phyloP scores from a whole-genome alignment of 352 stramenopile species.

The Phytopythium helicoides region DNA sequence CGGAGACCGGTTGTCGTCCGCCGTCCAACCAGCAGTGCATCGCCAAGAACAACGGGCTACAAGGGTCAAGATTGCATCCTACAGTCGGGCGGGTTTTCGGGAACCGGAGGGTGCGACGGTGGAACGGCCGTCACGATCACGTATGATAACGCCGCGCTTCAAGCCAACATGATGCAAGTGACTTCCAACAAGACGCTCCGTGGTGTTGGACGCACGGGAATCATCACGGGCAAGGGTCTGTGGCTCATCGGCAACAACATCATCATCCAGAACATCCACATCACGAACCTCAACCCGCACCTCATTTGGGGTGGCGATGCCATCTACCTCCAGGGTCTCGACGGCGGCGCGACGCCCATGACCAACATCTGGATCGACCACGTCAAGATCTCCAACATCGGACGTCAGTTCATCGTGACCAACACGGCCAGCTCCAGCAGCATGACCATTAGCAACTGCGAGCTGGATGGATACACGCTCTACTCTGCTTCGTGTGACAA shows the following conservation, averaged over 20 bases:
- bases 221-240: slow-evolving; percentile 15
- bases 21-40: slow-evolving; percentile 17
- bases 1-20: slow-evolving; percentile 13
- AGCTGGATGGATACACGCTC: slow-evolving; percentile 41
- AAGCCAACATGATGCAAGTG: slow-evolving; percentile 15
- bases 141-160: slow-evolving; percentile 27
- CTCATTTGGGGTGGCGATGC: slow-evolving; percentile 35
- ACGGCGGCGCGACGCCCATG: slow-evolving; percentile 8
- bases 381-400: slow-evolving; percentile 26
- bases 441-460: slow-evolving; percentile 49
- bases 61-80: slow-evolving; percentile 27
- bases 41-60: slow-evolving; percentile 22
- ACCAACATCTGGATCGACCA: slow-evolving; percentile 39
- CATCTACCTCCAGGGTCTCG: slow-evolving; percentile 28
- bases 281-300: slow-evolving; percentile 37
- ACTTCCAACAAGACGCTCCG: slow-evolving; percentile 19
- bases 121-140: slow-evolving; percentile 30
- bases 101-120: slow-evolving; percentile 34
- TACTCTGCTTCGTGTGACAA: slow-evolving; percentile 38
- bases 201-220: slow-evolving; percentile 8
- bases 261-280: slow-evolving; percentile 40
- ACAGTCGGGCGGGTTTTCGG: slow-evolving; percentile 28
- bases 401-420: slow-evolving; percentile 37
- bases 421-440: slow-evolving; percentile 24
- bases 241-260: slow-evolving; percentile 22